Percentiles rank a stretch among this genome's conserved stretches.
phyloP scores from a whole-genome alignment of 2,329 filamentous ascomycete genomes.

The Lasiodiplodia sp. region DNA sequence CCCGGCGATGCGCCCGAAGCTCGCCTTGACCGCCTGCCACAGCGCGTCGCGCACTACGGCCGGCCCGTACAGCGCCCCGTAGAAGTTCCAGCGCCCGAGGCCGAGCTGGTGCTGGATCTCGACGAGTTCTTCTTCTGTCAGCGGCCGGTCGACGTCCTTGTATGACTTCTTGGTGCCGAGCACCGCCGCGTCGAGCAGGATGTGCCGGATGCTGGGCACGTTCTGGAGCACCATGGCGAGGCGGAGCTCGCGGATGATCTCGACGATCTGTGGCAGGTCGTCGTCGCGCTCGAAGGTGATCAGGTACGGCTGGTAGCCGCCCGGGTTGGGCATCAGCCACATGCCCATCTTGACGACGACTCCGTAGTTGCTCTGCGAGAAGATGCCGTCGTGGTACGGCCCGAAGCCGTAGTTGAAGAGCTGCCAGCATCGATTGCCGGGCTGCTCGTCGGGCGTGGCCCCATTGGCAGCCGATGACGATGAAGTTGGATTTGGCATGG shows the following conservation, averaged over 20 bases:
- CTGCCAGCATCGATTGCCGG: conserved; percentile 39
- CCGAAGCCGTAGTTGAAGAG: conserved; percentile 48
- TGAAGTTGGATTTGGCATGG: conserved; percentile 38
- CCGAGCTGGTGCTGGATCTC: conserved; percentile 50
- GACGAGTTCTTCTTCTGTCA: conserved; percentile 52
- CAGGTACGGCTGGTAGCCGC: conserved; percentile 54
- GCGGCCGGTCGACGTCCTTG: conserved; percentile 38
- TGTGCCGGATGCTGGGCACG: conserved; percentile 51
- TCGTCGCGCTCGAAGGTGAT: conserved; percentile 58
- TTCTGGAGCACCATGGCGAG: conserved; percentile 53
- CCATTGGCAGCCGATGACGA: background rate
- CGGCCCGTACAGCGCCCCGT: conserved; percentile 48
- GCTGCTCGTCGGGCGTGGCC: conserved; percentile 26
- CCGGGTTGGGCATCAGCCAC: conserved; percentile 61
- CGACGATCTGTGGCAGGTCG: conserved; percentile 56
- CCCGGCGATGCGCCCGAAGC: conserved; percentile 44
- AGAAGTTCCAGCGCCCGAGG: conserved; percentile 57
- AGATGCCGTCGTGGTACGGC: conserved; percentile 47
- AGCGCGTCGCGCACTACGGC: conserved; percentile 40
- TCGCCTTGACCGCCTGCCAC: conserved; percentile 44
- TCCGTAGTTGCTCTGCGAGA: conserved; percentile 46
- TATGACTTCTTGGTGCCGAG: conserved; percentile 47
- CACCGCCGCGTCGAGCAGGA: conserved; percentile 51
- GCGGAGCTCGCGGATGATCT: conserved; percentile 58
- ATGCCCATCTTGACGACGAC: conserved; percentile 60